Evolutionary conservation across 2,329 filamentous ascomycete genomes (phyloP), one percentile per base, ranked within the genome.

Genomic region (Pleurostoma richardsiae): DNA sequence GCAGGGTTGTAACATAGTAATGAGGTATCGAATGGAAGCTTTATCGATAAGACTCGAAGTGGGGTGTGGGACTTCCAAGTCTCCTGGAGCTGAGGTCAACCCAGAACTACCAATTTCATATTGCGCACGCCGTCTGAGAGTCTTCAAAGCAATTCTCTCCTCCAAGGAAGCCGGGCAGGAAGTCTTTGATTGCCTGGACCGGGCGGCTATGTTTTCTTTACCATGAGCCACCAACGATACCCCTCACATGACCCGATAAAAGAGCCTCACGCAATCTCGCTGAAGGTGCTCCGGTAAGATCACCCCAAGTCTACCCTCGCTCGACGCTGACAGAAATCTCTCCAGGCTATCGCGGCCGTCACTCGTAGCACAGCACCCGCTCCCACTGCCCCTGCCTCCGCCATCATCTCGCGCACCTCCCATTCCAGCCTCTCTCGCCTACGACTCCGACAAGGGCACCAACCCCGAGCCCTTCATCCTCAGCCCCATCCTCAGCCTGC

Each of bases 271-370:
- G 82, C 84, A 26, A 80, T 91, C 41, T 90, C 86, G 44, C 71
- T 91, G 45, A 92, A 91, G 72, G 88, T 88, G 43, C 71, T 88
- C 36, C 72, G 84, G 84, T 85, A 70, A 54, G 63, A 48, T 50
- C n/a, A 30, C 39, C 26, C 19, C 40, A 43, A 10, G 42, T 8
- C 27, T 26, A 42, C 10, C 26, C 41, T 26, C 38, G n/a, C 27
- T 19, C 28, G 19, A 19, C 26, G 36, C 46, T 4, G 39, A 46
- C 33, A 30, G 46, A 50, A 49, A 45, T 19, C 40, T n/a, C 29
- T 29, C 30, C 57, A 95, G 90, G 49, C 79, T 97, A 49, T 95
- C 91, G 1, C 85, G 88, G 10, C 90, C 88, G 1, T 86, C 86
- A 4, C 79, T 92, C 46, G 83, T 88, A 38, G 71, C 80, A 7